Conservation (phyloP, 768 basidiomycete species). For the Tricholoma saponaceum region DNA sequence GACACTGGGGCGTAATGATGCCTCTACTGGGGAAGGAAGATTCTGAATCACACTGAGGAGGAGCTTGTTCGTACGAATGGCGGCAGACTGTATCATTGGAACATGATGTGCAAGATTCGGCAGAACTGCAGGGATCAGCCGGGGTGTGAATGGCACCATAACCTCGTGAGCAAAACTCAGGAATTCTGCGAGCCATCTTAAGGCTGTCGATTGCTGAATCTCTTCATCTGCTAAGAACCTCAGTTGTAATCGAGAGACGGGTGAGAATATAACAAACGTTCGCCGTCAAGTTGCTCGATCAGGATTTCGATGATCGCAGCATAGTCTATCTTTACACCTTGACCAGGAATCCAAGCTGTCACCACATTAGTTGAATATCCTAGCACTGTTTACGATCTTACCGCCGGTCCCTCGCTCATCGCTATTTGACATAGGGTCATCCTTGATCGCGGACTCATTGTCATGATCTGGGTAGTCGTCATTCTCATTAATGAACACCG, state of each 20-base stretch:
- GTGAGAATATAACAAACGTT: conserved; percentile 52
- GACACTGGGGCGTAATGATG: conserved; percentile 22
- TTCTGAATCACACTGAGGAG: conserved; percentile 83
- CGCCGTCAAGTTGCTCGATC: conserved; percentile 77
- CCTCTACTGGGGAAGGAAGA: conserved; percentile 69
- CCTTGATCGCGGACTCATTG: conserved; percentile 35
- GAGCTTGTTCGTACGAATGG: conserved; percentile 80
- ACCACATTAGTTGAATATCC: conserved; percentile 9
- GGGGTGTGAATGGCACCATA: conserved; percentile 91
- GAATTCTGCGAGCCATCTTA: conserved; percentile 91
- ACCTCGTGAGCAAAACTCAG: conserved; percentile 84
- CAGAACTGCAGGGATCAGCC: conserved; percentile 87
- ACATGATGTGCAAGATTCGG: conserved; percentile 94
- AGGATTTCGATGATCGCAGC: conserved; percentile 91
- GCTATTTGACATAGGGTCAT: conserved; percentile 43
- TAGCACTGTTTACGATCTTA: conserved; percentile 23
- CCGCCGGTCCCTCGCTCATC: conserved; percentile 65
- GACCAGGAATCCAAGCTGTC: conserved; percentile 86
- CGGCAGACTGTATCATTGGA: conserved; percentile 82
- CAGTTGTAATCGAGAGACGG: conserved; percentile 2
- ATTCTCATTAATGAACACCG: conserved; percentile 52
- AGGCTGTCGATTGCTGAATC: conserved; percentile 91
- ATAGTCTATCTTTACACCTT: conserved; percentile 90
- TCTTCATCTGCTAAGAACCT: conserved; percentile 68
- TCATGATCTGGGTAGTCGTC: conserved; percentile 38